Percentiles rank a stretch among this genome's conserved stretches.
These are phyloP conservation scores for Tripterygium wilfordii DNA, from an alignment of 177 flowering plant genomes.

Conservation along the genomic window DNA sequence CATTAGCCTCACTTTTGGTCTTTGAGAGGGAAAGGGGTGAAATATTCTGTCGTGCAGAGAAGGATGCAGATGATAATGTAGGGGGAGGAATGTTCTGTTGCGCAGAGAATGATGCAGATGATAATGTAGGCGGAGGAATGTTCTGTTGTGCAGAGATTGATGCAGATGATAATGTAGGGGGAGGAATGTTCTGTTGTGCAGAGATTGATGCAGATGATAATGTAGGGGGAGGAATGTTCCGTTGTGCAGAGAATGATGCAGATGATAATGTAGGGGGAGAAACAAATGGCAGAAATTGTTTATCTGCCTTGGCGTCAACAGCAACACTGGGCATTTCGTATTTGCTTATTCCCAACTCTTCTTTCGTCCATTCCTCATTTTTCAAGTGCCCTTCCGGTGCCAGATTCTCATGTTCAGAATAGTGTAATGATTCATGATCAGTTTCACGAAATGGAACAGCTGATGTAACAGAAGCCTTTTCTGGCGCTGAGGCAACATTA, in stretches of 20 bases:
- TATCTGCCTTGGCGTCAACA: constrained; percentile 27
- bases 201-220: constrained; percentile 55
- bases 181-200: not conserved
- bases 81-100: constrained; percentile 21
- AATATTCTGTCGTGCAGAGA: not conserved
- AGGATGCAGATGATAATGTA: constrained; percentile 59
- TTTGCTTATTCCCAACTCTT: constrained; percentile 11
- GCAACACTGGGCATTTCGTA: constrained; percentile 12
- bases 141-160: not conserved
- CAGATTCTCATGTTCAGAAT: constrained; percentile 15
- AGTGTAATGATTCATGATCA: constrained; percentile 17
- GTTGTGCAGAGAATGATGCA: constrained; percentile 21
- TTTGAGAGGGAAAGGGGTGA: constrained; percentile 20
- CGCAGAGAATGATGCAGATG: constrained; percentile 30
- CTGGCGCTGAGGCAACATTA: constrained; percentile 28
- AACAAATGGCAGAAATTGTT: constrained; percentile 68
- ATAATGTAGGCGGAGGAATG: constrained; percentile 48
- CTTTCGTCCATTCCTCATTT: constrained; percentile 22
- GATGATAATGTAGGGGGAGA: constrained; percentile 55
- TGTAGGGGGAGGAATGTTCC: constrained; percentile 18
- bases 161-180: constrained; percentile 48
- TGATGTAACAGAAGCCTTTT: constrained; percentile 17
- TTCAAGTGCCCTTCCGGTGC: constrained; percentile 13
- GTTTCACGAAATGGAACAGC: constrained; percentile 18
- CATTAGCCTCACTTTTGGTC: constrained; percentile 41